phyloP scores from a whole-genome alignment of 805 yeast species.

The Zygosaccharomyces gambellarensis region DNA sequence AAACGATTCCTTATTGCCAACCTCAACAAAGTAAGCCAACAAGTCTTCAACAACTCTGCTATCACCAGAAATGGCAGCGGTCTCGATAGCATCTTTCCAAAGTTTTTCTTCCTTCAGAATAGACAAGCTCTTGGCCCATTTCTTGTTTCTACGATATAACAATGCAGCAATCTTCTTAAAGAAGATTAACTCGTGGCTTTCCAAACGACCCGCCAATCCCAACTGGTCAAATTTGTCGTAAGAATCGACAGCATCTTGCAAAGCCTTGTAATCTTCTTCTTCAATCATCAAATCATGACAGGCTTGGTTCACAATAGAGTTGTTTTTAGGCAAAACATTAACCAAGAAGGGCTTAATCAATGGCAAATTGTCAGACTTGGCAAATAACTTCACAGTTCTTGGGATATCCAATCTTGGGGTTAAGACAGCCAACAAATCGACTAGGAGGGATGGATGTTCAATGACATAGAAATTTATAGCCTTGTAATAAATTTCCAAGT shows the following conservation, averaged over 20 bases:
- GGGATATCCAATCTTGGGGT: constrained; percentile 89
- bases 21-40: constrained; percentile 87
- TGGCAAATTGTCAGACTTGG: constrained; percentile 92
- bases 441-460: constrained; percentile 85
- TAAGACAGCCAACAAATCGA: constrained; percentile 78
- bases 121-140: constrained; percentile 83
- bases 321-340: constrained; percentile 84
- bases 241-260: constrained; percentile 80
- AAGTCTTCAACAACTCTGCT: constrained; percentile 83
- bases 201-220: constrained; percentile 88
- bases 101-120: constrained; percentile 86
- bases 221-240: constrained; percentile 89
- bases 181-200: constrained; percentile 83
- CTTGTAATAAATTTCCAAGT: constrained; percentile 93
- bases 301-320: constrained; percentile 87
- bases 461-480: constrained; percentile 91
- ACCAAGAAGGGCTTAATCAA: constrained; percentile 92
- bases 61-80: constrained; percentile 79
- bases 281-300: constrained; percentile 93
- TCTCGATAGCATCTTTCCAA: constrained; percentile 91
- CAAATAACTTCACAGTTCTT: constrained; percentile 90
- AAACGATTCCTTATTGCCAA: constrained; percentile 93
- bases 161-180: constrained; percentile 96
- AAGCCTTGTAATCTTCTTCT: constrained; percentile 91
- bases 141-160: constrained; percentile 88